phyloP scores from a whole-genome alignment of 1,284 basidiomycete genomes.

The Sporisorium iseilematis-ciliati region DNA sequence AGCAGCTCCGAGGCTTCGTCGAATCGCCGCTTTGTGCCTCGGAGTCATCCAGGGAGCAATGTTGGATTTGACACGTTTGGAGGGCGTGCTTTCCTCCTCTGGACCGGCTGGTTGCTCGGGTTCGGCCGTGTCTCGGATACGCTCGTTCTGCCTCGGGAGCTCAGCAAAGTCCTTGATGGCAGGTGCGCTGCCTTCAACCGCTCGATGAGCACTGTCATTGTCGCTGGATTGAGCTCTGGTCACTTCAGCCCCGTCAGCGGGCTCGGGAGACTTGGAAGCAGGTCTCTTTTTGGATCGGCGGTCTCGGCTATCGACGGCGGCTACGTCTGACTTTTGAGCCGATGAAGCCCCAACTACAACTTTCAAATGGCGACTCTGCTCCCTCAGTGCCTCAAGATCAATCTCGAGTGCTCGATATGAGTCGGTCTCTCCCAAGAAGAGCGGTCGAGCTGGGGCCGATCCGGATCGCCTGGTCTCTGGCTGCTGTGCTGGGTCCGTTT shows the following conservation, averaged over 20 bases:
- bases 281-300: background rate
- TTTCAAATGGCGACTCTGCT: background rate
- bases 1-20: slow-evolving; percentile 24
- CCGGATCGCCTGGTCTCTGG: background rate
- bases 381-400: too few species aligned
- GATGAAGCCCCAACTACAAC: too few species aligned
- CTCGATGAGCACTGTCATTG: background rate
- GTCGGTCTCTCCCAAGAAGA: background rate
- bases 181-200: background rate
- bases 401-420: background rate
- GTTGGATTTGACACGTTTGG: slow-evolving; percentile 21
- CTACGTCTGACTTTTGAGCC: background rate
- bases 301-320: background rate
- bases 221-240: background rate
- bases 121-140: background rate
- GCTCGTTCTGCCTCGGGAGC: background rate
- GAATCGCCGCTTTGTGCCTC: slow-evolving; percentile 24
- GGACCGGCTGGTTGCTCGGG: background rate
- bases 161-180: background rate
- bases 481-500: background rate
- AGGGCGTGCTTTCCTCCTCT: background rate
- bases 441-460: slow-evolving; percentile 7
- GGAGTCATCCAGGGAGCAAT: slow-evolving; percentile 36
- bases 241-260: background rate
- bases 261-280: background rate